A percentile compares a stretch with the other conserved stretches of the same genome.
Evolutionary conservation across 495 filamentous ascomycete species (phyloP).

Genomic region (Penicillium manginii): DNA sequence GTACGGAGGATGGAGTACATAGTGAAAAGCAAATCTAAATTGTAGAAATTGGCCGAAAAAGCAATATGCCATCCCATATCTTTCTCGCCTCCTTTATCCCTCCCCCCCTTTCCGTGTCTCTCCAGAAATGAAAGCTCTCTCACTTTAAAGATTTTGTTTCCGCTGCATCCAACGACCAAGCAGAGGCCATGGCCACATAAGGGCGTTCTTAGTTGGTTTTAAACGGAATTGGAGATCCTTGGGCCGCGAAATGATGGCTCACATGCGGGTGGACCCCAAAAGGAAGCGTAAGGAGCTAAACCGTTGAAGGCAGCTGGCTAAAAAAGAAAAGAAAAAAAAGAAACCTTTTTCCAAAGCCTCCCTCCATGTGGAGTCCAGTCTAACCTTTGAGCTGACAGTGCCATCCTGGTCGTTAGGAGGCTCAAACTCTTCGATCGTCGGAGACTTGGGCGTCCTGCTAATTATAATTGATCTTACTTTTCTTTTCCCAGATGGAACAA

Average conservation of each 20-base stretch:
- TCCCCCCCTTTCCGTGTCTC: background rate
- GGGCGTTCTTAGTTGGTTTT: background rate
- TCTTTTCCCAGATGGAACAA: background rate
- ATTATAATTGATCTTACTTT: conserved; percentile 8
- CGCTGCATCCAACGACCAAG: background rate
- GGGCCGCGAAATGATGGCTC: conserved; percentile 15
- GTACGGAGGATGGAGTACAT: background rate
- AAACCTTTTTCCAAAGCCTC: background rate
- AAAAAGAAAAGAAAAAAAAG: background rate
- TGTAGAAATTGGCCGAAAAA: background rate
- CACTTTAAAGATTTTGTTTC: background rate
- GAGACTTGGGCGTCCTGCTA: conserved; percentile 11
- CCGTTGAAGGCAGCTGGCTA: conserved; percentile 25
- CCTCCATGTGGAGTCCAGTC: conserved; percentile 5
- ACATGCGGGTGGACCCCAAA: conserved; percentile 20
- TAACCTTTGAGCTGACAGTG: conserved; percentile 19
- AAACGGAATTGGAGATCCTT: conserved; percentile 15
- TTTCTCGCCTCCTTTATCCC: background rate
- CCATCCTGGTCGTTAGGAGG: conserved; percentile 21
- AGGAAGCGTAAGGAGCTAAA: conserved; percentile 14
- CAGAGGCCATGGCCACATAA: background rate
- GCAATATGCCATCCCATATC: background rate
- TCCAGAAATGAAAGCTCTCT: background rate
- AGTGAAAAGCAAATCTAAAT: background rate
- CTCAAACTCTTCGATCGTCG: conserved; percentile 31